Evolutionary conservation across 495 filamentous ascomycete genomes (phyloP), one percentile per base, ranked within the genome.

Genomic region (Astrocystis sublimbata): DNA sequence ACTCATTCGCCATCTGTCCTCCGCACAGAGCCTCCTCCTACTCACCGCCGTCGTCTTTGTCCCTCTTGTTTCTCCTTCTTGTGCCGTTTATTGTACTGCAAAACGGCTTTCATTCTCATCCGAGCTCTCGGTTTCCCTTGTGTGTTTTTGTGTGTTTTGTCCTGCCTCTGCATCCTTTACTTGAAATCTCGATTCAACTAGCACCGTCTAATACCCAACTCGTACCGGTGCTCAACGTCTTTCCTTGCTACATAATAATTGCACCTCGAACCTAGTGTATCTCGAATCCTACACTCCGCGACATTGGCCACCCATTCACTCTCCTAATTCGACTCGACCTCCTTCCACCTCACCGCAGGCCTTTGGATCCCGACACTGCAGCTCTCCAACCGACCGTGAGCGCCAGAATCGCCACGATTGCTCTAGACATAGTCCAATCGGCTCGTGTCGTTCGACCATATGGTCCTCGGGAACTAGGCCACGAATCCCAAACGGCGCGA

Each of bases 21-120:
- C 56, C 47, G 31, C 55, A 47, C 50, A 12, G 51, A 38, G 38
- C 31, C 31, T 56, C 38, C 40, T 42, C 52, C 51, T 45, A 49
- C 60, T 57, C 35, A 58, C 61, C 42, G 45, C 61, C 42, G 36
- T 45, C 15, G 24, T 54, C 61, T 58, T 30, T 58, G 61, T 58
- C 61, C 57, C 58, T 57, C 31, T 38, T 12, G 41, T 51, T 15
- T 46, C 50, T 63, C 42, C 21, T 15, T 36, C 35, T 50, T 28
- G 53, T 58, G 42, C 52, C 61, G 28, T 4, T 63, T 51, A 9
- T 42, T 58, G 30, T 2, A 35, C 23, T n/a, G n/a, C n/a, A n/a
- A n/a, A n/a, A 30, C 17, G 61, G 12, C 42, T 17, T 23, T 5
- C 8, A 12, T 57, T 52, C 23, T 56, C 43, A 41, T 40, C 50